Evolutionary conservation across 2,329 filamentous ascomycete species (phyloP).

Genomic region (Calonectria pseudoreteaudii): DNA sequence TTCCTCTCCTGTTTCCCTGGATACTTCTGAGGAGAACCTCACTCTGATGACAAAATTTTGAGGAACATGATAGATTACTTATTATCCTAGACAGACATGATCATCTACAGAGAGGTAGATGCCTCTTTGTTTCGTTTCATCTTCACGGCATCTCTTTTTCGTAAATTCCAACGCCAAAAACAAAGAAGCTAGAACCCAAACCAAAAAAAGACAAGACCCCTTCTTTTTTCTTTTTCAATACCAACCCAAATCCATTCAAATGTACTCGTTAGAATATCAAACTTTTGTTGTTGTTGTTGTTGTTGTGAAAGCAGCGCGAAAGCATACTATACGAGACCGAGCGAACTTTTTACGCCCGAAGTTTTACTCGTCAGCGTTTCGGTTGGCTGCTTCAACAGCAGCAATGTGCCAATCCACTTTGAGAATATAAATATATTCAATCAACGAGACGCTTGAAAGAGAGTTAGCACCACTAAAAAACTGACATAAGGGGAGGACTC

Average conservation of each 20-base stretch:
- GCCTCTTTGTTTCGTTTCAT: background rate
- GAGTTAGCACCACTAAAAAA: constrained; percentile 14
- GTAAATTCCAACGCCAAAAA: background rate
- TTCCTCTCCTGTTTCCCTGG: background rate
- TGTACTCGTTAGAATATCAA: background rate
- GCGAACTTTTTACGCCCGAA: background rate
- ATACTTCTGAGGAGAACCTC: background rate
- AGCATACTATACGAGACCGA: background rate
- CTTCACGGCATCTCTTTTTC: constrained; percentile 8
- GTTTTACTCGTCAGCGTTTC: constrained; percentile 60
- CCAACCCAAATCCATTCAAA: background rate
- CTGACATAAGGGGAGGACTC: background rate
- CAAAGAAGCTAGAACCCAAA: no score
- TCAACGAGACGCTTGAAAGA: constrained; percentile 59
- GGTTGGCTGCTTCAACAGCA: constrained; percentile 62
- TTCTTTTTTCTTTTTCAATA: background rate
- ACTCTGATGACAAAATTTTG: background rate
- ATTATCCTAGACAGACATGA: constrained; percentile 10
- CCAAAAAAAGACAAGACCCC: background rate
- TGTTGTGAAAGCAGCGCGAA: background rate
- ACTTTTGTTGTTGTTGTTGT: no score
- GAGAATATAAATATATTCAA: constrained; percentile 66
- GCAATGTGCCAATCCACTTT: constrained; percentile 66
- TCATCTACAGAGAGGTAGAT: background rate
- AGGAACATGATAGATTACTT: background rate